These are phyloP conservation scores for Neofusicoccum laricinum DNA, from an alignment of 2,329 filamentous ascomycete species.

Conservation along the genomic window DNA sequence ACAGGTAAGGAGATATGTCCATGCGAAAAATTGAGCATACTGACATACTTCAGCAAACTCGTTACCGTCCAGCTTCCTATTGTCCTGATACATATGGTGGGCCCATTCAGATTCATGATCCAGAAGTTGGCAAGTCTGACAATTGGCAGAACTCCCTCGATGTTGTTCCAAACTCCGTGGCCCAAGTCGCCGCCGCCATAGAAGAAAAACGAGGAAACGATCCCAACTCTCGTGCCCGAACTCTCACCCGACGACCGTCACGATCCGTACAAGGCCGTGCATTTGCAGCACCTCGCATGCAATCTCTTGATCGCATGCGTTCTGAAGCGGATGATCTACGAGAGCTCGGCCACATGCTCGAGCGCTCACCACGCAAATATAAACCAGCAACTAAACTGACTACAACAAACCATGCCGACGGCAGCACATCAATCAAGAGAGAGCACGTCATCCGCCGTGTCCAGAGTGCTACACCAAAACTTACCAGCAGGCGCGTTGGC, in stretches of 20 bases:
- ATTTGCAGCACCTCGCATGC: slow-evolving; percentile 51
- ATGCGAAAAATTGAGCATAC: background rate
- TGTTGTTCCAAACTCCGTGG: slow-evolving; percentile 54
- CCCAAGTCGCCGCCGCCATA: slow-evolving; percentile 54
- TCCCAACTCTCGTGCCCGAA: background rate
- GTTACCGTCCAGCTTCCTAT: slow-evolving; percentile 54
- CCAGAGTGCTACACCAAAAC: background rate
- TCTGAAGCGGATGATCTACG: slow-evolving; percentile 36
- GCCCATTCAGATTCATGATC: background rate
- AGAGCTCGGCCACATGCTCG: slow-evolving; percentile 39
- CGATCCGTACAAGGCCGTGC: slow-evolving; percentile 48
- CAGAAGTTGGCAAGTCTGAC: background rate
- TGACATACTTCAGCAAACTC: slow-evolving; percentile 39
- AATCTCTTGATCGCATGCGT: slow-evolving; percentile 48
- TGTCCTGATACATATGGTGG: slow-evolving; percentile 54
- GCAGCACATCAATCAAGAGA: slow-evolving; percentile 1
- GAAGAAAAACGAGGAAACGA: slow-evolving; percentile 45
- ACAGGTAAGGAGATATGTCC: slow-evolving; percentile 31
- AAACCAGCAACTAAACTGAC: slow-evolving; percentile 18
- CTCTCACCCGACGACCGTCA: slow-evolving; percentile 35
- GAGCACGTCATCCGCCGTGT: slow-evolving; percentile 11
- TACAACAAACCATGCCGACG: slow-evolving; percentile 13
- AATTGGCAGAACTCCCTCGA: slow-evolving; percentile 51
- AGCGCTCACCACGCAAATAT: slow-evolving; percentile 45
- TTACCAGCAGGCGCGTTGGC: background rate